Evolutionary conservation across 148 eudicot species (phyloP), one percentile per base, ranked within the genome.

Genomic region (Bassia scoparia): DNA sequence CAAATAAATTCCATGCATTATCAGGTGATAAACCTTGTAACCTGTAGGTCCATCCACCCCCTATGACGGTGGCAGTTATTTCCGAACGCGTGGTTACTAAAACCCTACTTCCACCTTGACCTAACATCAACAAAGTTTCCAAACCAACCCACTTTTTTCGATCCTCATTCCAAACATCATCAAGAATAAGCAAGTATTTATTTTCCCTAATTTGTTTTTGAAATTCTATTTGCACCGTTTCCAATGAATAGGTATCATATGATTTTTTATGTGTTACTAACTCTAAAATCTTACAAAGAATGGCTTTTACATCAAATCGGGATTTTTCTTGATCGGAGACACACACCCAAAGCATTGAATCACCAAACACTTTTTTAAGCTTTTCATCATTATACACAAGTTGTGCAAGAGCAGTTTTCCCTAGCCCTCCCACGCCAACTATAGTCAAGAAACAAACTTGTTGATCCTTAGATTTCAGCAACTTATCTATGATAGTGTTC

Each of bases 81-180:
- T 33, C 68, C 13, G 80, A 79, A 2, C 88, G 84, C 2, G 88
- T 79, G 23, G 90, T 83, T 24, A 77, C 73, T 33, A 85, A 3
- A 58, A 85, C 68, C 62, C 74, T 78, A 59, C 84, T 81, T 11
- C 81, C 85, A 3, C 24, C 49, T 3, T 50, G 49, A 21, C 83
- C 79, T 31, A 30, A 55, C 27, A 23, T 58, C n/a, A 83, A 66
- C 8, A 84, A 21, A 2, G 48, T 48, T 43, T 35, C 56, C 43
- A 84, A 30, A 17, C 69, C 48, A 16, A 61, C 14, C 82, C 82
- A 81, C 18, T 65, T 56, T 3, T 7, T 17, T 1, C 23, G 67
- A 70, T 64, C 69, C 8, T 84, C 82, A 15, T 72, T 78, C 82
- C 80, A 73, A 14, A 84, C 33, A 64, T 78, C 82, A 34, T 84